Evolutionary conservation across 208 protist species (phyloP).

Genomic region (Wallacemonas sp.): DNA sequence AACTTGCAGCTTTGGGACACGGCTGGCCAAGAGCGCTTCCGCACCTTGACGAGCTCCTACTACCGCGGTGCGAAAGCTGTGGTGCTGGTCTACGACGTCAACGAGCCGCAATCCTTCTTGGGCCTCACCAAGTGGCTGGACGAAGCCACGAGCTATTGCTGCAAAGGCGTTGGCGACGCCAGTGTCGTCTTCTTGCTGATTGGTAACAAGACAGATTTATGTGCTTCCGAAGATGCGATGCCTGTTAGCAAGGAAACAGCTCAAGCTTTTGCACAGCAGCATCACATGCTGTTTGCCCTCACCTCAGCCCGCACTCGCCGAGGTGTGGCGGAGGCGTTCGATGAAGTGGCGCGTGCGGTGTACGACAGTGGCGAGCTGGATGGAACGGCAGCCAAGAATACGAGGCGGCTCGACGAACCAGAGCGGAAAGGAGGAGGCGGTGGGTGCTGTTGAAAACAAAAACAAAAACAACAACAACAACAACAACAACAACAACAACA

Average conservation of each 20-base stretch:
- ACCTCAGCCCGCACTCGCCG: constrained; percentile 77
- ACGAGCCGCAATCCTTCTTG: constrained; percentile 64
- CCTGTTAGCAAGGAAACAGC: constrained; percentile 47
- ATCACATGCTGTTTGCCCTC: constrained; percentile 85
- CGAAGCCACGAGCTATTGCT: constrained; percentile 64
- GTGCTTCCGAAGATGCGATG: constrained; percentile 35
- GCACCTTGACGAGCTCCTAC: constrained; percentile 80
- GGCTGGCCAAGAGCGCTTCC: constrained; percentile 85
- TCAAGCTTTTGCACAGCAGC: constrained; percentile 61
- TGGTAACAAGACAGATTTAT: constrained; percentile 85
- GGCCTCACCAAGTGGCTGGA: constrained; percentile 78
- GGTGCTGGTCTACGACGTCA: constrained; percentile 91
- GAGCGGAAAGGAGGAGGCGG: not conserved
- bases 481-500: constrained; percentile 1
- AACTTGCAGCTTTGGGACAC: constrained; percentile 92
- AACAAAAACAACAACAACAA: too few species aligned
- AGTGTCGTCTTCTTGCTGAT: constrained; percentile 75
- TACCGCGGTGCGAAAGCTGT: constrained; percentile 83
- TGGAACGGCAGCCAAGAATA: not conserved
- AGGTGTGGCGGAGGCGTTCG: constrained; percentile 78
- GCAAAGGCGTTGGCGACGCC: constrained; percentile 28
- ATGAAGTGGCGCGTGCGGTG: constrained; percentile 67
- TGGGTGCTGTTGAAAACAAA: constrained; percentile 20
- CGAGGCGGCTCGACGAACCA: not conserved
- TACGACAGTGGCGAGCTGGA: constrained; percentile 37